These are phyloP conservation scores for Inga oerstediana DNA, from an alignment of 306 rosid genomes.

Conservation along the genomic window DNA sequence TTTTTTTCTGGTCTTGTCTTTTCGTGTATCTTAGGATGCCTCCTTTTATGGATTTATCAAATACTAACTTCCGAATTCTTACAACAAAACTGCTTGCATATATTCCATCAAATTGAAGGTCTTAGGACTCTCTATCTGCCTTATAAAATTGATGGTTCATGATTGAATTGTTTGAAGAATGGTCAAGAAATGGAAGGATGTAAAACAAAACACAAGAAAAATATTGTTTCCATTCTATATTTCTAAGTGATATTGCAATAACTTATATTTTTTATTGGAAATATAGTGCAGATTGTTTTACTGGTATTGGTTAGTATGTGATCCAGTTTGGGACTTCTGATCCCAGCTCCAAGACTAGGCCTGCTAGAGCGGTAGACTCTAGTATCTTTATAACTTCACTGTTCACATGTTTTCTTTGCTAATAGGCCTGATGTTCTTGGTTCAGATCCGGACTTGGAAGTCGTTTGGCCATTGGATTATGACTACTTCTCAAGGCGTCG, in stretches of 20 bases:
- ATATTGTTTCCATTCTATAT: neutral
- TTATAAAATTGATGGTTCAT: too few species aligned
- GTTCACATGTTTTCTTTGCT: neutral
- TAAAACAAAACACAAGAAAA: too few species aligned
- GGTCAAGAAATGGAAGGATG: too few species aligned
- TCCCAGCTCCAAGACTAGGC: conserved; percentile 62
- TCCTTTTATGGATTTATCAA: too few species aligned
- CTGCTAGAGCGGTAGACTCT: conserved; percentile 59
- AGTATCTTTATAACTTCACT: neutral
- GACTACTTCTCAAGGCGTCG: conserved; percentile 95
- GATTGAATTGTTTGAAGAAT: too few species aligned
- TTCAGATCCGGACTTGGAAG: conserved; percentile 85
- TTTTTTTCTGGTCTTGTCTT: too few species aligned
- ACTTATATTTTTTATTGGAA: neutral
- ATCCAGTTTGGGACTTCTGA: conserved; percentile 89
- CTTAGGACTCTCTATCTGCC: too few species aligned
- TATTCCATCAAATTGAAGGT: too few species aligned
- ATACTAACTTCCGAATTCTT: too few species aligned
- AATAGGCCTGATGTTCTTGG: conserved; percentile 14
- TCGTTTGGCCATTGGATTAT: conserved; percentile 75
- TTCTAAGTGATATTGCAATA: neutral
- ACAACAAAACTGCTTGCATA: too few species aligned
- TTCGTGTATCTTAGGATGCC: too few species aligned
- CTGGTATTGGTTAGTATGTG: conserved; percentile 96
- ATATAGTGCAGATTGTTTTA: conserved; percentile 63